Evolutionary conservation across 1,284 basidiomycete species (phyloP).

Genomic region (Puccinia hordei): DNA sequence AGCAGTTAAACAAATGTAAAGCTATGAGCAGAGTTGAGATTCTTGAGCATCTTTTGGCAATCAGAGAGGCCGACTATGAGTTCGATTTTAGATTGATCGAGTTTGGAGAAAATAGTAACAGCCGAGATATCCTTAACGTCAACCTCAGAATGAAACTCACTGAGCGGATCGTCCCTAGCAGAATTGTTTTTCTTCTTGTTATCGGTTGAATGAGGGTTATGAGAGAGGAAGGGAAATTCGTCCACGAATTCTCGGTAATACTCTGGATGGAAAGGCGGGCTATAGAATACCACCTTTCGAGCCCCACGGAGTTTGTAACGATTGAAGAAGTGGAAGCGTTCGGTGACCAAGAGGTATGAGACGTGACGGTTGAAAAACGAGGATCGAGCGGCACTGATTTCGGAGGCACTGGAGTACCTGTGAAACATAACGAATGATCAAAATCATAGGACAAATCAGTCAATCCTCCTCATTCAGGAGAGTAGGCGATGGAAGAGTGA

Average conservation of each 20-base stretch:
- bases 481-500: background rate
- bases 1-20: too few species aligned
- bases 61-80: too few species aligned
- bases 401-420: constrained; percentile 87
- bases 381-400: constrained; percentile 88
- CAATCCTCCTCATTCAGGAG: background rate
- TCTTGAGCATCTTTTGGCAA: too few species aligned
- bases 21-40: too few species aligned
- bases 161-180: too few species aligned
- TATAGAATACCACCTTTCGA: constrained; percentile 88
- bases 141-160: too few species aligned
- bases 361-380: constrained; percentile 88
- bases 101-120: too few species aligned
- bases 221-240: constrained; percentile 12
- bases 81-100: too few species aligned
- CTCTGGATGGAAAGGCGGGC: constrained; percentile 80
- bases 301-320: constrained; percentile 82
- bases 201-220: too few species aligned
- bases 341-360: constrained; percentile 83
- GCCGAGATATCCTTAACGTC: too few species aligned
- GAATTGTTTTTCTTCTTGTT: too few species aligned
- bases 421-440: too few species aligned
- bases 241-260: constrained; percentile 83
- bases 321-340: constrained; percentile 96
- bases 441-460: background rate